A percentile compares a stretch with the other conserved stretches of the same genome.
These are phyloP conservation scores for Elongisporangium undulatum DNA, from an alignment of 352 stramenopile species.

Conservation along the genomic window DNA sequence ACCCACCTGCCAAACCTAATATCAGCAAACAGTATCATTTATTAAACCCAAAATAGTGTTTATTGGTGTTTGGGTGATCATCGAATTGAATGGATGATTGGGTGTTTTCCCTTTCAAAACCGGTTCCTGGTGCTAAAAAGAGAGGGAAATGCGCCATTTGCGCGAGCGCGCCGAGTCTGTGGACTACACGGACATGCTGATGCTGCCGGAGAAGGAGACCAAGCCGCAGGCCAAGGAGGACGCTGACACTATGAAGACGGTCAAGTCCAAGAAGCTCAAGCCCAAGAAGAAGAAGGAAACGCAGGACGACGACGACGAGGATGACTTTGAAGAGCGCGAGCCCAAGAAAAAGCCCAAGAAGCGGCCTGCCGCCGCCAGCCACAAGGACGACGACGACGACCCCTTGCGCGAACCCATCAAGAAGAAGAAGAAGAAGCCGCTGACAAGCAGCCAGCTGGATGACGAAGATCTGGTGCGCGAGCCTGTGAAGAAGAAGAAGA, in stretches of 20 bases:
- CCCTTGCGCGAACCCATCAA: neutral
- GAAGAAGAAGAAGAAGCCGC: neutral
- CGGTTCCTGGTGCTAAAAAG: neutral
- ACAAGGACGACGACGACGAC: neutral
- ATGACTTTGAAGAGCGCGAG: slow-evolving; percentile 11
- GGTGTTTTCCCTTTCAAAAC: slow-evolving; percentile 4
- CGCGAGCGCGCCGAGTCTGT: slow-evolving; percentile 22
- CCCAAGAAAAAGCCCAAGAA: slow-evolving; percentile 19
- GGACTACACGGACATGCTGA: slow-evolving; percentile 42
- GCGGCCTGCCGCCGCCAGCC: slow-evolving; percentile 5
- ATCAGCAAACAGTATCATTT: neutral
- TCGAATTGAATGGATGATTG: slow-evolving; percentile 1
- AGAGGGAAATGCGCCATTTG: slow-evolving; percentile 24
- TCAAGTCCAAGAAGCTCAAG: slow-evolving; percentile 10
- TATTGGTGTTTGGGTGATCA: too few species aligned
- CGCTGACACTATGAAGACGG: slow-evolving; percentile 11
- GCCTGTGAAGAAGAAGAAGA: slow-evolving; percentile 8
- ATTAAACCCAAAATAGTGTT: neutral
- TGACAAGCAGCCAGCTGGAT: slow-evolving; percentile 2
- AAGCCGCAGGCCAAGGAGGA: slow-evolving; percentile 2
- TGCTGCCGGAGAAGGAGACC: slow-evolving; percentile 14
- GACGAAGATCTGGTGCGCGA: slow-evolving; percentile 3
- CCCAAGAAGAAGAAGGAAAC: slow-evolving; percentile 30
- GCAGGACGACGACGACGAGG: slow-evolving; percentile 17
- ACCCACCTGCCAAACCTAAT: neutral